These are phyloP conservation scores for Cystobasidium pallidum DNA, from an alignment of 1,284 basidiomycete genomes.

Conservation along the genomic window DNA sequence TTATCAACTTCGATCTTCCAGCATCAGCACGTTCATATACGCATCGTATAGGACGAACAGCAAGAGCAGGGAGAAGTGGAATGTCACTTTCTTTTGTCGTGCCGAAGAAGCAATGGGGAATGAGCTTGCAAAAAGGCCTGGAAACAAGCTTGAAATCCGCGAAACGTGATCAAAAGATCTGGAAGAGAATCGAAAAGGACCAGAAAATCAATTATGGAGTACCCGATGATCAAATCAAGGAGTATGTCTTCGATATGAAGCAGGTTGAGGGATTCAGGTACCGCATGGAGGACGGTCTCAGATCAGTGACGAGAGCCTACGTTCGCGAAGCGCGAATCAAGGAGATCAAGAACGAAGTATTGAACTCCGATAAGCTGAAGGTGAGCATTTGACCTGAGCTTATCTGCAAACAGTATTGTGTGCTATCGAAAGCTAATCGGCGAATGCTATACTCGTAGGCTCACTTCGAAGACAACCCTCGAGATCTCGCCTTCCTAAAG, in stretches of 20 bases:
- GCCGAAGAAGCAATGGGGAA: slow-evolving; percentile 70
- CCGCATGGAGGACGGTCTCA: slow-evolving; percentile 93
- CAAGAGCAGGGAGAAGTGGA: slow-evolving; percentile 90
- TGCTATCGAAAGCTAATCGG: slow-evolving; percentile 12
- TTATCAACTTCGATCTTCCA: slow-evolving; percentile 98
- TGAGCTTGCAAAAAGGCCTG: slow-evolving; percentile 69
- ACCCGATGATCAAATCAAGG: slow-evolving; percentile 64
- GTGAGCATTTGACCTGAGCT: slow-evolving; percentile 59
- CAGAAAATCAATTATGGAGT: slow-evolving; percentile 62
- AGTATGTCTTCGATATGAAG: slow-evolving; percentile 90
- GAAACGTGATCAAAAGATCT: slow-evolving; percentile 74
- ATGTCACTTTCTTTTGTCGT: slow-evolving; percentile 91
- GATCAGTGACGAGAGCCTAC: slow-evolving; percentile 80
- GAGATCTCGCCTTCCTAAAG: slow-evolving; percentile 87
- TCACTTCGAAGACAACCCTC: slow-evolving; percentile 96
- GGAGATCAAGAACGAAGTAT: slow-evolving; percentile 88
- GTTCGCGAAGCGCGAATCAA: slow-evolving; percentile 91
- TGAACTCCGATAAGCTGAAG: slow-evolving; percentile 96
- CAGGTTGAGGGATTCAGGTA: slow-evolving; percentile 98
- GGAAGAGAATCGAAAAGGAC: slow-evolving; percentile 74
- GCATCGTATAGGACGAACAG: slow-evolving; percentile 80
- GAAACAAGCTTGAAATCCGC: slow-evolving; percentile 66
- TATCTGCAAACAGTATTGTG: background rate
- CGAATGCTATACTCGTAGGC: slow-evolving; percentile 63
- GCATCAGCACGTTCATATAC: slow-evolving; percentile 86